These are phyloP conservation scores for Discostella stelligeroides DNA, from an alignment of 108 stramenopile species.

Conservation along the genomic window DNA sequence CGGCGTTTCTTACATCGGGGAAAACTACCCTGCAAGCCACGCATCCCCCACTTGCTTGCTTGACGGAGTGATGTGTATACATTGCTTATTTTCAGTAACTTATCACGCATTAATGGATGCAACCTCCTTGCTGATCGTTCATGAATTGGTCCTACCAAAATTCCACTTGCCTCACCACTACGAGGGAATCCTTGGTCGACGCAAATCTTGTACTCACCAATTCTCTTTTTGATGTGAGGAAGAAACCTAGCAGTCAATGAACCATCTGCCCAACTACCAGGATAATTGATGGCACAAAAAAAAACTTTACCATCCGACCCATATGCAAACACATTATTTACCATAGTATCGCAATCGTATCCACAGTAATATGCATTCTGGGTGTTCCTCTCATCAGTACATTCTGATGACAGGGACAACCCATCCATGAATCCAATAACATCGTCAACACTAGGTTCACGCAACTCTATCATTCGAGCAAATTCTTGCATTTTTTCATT, in stretches of 20 bases:
- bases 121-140: too few species aligned
- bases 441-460: slow-evolving; percentile 6
- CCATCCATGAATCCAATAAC: slow-evolving; percentile 26
- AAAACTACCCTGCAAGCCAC: too few species aligned
- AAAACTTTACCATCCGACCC: too few species aligned
- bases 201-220: slow-evolving; percentile 18
- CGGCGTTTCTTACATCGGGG: too few species aligned
- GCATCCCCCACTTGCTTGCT: too few species aligned
- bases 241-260: slow-evolving; percentile 10
- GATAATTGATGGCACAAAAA: too few species aligned
- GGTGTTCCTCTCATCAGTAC: neutral
- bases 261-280: slow-evolving; percentile 12
- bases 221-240: neutral
- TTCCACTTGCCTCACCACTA: slow-evolving; percentile 1
- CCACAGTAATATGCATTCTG: too few species aligned
- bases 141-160: slow-evolving; percentile 15
- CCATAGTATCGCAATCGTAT: too few species aligned
- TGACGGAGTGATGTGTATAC: too few species aligned
- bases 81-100: too few species aligned
- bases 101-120: too few species aligned
- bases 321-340: too few species aligned
- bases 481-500: slow-evolving; percentile 11
- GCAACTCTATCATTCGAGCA: neutral
- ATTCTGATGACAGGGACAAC: neutral
- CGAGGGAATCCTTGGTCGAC: slow-evolving; percentile 12